Percentiles rank a stretch among this genome's conserved stretches.
Conservation (phyloP, 2,329 filamentous ascomycete species). For the Ophiostoma sp. region DNA sequence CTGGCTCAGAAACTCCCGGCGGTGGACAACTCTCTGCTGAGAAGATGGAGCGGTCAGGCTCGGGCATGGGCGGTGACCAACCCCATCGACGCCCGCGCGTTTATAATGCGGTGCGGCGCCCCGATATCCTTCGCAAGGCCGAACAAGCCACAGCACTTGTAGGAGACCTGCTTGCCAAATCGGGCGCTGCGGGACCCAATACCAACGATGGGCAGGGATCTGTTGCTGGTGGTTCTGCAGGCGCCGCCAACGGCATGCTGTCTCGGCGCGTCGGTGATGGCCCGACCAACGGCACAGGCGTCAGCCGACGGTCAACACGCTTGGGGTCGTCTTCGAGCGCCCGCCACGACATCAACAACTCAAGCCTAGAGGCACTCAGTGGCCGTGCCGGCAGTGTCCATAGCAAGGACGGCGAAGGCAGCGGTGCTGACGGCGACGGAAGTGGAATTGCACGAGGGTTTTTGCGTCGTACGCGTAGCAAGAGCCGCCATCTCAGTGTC, state of each 20-base stretch:
- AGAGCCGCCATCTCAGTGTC: conserved; percentile 24
- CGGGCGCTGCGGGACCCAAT: conserved; percentile 23
- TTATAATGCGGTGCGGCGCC: conserved; percentile 45
- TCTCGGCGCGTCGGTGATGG: conserved; percentile 20
- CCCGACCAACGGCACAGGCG: neutral
- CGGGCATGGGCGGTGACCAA: conserved; percentile 33
- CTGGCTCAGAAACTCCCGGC: conserved; percentile 28
- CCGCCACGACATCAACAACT: conserved; percentile 36
- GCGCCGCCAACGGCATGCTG: neutral
- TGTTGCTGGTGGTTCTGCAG: conserved; percentile 3
- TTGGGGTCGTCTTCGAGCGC: conserved; percentile 49
- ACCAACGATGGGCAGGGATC: conserved; percentile 18
- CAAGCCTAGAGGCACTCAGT: conserved; percentile 29
- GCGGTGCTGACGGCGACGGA: conserved; percentile 25
- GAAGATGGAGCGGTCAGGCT: conserved; percentile 37
- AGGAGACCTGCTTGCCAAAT: conserved; percentile 44
- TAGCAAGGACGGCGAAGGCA: conserved; percentile 38
- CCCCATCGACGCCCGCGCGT: conserved; percentile 35
- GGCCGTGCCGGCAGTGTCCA: conserved; percentile 24
- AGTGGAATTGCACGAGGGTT: conserved; percentile 35
- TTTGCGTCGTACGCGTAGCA: conserved; percentile 29
- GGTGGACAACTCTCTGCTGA: conserved; percentile 25
- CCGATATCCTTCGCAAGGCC: conserved; percentile 56
- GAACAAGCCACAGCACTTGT: conserved; percentile 52
- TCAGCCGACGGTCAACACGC: conserved; percentile 35